Percentiles rank a stretch among this genome's conserved stretches.
These are phyloP conservation scores for Mortierella sp. DNA, from an alignment of 371 early-diverging fungal species.

Conservation along the genomic window DNA sequence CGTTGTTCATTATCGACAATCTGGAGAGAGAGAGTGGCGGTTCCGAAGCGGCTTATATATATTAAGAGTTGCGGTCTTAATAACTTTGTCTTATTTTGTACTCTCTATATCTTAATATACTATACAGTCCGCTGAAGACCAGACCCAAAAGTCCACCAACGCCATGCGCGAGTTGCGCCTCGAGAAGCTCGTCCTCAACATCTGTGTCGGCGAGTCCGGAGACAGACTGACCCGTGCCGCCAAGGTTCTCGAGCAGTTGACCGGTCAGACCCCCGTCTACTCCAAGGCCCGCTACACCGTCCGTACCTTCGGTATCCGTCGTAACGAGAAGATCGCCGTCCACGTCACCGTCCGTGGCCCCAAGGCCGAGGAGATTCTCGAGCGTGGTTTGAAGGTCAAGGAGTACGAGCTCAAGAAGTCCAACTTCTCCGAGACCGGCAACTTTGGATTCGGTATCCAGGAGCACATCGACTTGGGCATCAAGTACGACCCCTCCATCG, in stretches of 20 bases:
- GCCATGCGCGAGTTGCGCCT: slow-evolving; percentile 94
- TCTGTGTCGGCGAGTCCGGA: slow-evolving; percentile 99
- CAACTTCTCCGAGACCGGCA: slow-evolving; percentile 99
- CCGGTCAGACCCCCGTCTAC: slow-evolving; percentile 99
- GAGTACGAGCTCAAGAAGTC: slow-evolving; percentile 97
- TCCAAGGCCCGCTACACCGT: slow-evolving; percentile 99
- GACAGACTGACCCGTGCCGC: slow-evolving; percentile 99
- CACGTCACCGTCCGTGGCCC: slow-evolving; percentile 99
- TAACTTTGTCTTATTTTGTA: slow-evolving; percentile 33
- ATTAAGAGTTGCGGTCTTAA: slow-evolving; percentile 32
- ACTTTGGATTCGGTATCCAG: slow-evolving; percentile 99
- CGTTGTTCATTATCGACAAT: not conserved
- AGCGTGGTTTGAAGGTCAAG: slow-evolving; percentile 99
- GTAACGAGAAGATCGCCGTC: slow-evolving; percentile 99
- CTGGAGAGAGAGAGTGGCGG: slow-evolving; percentile 13
- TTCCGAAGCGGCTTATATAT: slow-evolving; percentile 9
- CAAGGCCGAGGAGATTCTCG: slow-evolving; percentile 93
- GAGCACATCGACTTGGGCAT: slow-evolving; percentile 99
- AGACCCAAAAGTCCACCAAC: slow-evolving; percentile 53
- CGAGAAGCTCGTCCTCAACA: slow-evolving; percentile 99
- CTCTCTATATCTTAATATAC: slow-evolving; percentile 20
- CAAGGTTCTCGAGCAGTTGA: slow-evolving; percentile 99
- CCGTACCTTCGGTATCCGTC: slow-evolving; percentile 99
- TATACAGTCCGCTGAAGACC: slow-evolving; percentile 63
- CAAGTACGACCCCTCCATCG: slow-evolving; percentile 99